phyloP scores from a whole-genome alignment of 2,329 filamentous ascomycete genomes.

The Penicillium sp. region DNA sequence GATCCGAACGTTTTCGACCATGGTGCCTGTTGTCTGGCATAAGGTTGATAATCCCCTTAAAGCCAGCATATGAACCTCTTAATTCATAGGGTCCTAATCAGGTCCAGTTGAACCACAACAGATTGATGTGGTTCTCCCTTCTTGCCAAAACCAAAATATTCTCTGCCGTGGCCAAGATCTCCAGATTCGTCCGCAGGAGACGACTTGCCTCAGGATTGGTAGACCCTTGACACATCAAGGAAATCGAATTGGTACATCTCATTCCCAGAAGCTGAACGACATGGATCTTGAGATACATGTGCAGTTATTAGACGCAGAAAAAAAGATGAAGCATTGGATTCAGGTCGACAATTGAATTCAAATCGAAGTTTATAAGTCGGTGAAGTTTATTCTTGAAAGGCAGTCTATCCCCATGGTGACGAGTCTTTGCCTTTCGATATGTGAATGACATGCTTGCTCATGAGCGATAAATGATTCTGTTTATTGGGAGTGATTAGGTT shows the following conservation, averaged over 20 bases:
- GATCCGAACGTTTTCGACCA: slow-evolving; percentile 16
- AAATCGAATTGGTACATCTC: not conserved
- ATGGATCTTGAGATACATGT: not conserved
- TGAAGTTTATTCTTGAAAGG: not conserved
- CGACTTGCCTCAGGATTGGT: not conserved
- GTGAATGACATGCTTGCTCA: not conserved
- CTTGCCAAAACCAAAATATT: too few relatives aligned
- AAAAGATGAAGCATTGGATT: not conserved
- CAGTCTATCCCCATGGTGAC: not conserved
- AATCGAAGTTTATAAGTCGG: not conserved
- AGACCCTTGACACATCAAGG: not conserved
- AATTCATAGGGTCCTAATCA: not conserved
- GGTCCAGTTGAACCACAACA: not conserved
- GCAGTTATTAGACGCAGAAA: not conserved
- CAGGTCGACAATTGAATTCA: not conserved
- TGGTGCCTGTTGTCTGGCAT: slow-evolving; percentile 15
- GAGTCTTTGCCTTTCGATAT: not conserved
- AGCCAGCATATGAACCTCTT: not conserved
- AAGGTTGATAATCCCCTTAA: slow-evolving; percentile 16
- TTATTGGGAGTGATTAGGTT: not conserved
- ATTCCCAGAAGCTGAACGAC: not conserved
- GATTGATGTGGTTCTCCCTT: not conserved
- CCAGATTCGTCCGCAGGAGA: not conserved
- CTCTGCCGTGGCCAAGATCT: not conserved
- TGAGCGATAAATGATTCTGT: not conserved